Conservation (phyloP, 805 yeast genomes). For the Torulaspora franciscae region DNA sequence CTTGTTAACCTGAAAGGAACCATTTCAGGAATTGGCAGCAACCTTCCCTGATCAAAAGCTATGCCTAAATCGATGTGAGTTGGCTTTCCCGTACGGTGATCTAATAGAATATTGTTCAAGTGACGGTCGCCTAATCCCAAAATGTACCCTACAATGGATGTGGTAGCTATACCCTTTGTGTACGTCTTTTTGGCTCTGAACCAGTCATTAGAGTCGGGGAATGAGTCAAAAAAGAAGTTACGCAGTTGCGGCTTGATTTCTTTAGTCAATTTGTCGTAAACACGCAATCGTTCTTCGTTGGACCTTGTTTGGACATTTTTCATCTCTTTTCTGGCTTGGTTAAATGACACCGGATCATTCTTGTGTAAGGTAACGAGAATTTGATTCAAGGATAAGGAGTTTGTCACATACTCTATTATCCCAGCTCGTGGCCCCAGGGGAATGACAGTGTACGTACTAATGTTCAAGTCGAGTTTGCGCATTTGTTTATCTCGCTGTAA, state of each 20-base stretch:
- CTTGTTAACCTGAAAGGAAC: conserved; percentile 91
- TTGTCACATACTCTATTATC: conserved; percentile 79
- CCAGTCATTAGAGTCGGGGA: conserved; percentile 69
- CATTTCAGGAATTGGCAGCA: conserved; percentile 80
- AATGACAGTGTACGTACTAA: conserved; percentile 83
- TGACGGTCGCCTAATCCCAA: conserved; percentile 95
- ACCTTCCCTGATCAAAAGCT: conserved; percentile 90
- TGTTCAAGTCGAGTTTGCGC: conserved; percentile 49
- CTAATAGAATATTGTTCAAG: conserved; percentile 83
- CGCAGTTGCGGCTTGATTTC: conserved; percentile 64
- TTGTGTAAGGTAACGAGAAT: conserved; percentile 61
- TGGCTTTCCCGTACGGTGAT: conserved; percentile 79
- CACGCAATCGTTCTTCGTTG: conserved; percentile 40
- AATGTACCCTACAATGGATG: conserved; percentile 81
- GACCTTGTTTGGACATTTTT: conserved; percentile 48
- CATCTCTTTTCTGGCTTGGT: conserved; percentile 62
- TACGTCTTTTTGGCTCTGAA: conserved; percentile 57
- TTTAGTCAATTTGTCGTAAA: conserved; percentile 44
- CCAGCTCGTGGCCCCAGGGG: conserved; percentile 89
- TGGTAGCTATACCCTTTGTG: conserved; percentile 73
- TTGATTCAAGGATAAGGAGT: conserved; percentile 68
- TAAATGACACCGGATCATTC: conserved; percentile 45
- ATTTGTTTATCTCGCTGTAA: conserved; percentile 54
- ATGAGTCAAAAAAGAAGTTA: conserved; percentile 63
- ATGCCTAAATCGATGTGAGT: conserved; percentile 95